Percentiles rank a stretch among this genome's conserved stretches.
These are phyloP conservation scores for Copromyces sp. DNA, from an alignment of 495 filamentous ascomycete species.

Conservation along the genomic window DNA sequence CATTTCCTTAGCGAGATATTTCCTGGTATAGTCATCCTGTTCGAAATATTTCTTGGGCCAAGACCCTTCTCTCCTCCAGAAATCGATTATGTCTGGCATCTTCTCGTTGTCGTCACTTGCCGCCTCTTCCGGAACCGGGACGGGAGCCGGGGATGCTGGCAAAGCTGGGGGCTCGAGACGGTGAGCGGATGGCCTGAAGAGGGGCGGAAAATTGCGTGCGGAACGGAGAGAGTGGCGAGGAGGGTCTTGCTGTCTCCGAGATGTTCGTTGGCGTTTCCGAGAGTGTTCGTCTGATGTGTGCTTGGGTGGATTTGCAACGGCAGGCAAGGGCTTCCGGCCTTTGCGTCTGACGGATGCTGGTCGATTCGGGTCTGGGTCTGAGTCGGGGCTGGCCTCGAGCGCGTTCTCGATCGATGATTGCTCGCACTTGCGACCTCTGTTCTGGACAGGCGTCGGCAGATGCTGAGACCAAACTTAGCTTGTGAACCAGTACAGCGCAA, in stretches of 20 bases:
- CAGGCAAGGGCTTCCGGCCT: not conserved
- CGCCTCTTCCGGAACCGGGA: not conserved
- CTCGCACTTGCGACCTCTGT: not conserved
- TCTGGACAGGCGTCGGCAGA: too few species aligned
- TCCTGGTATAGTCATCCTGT: not conserved
- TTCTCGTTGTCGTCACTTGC: not conserved
- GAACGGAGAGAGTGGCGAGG: too few species aligned
- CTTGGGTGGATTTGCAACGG: not conserved
- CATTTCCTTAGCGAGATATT: not conserved
- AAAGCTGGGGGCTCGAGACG: not conserved
- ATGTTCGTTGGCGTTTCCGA: not conserved
- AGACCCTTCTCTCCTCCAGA: not conserved
- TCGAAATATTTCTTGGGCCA: not conserved
- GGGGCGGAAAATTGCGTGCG: conserved; percentile 12
- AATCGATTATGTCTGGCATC: not conserved
- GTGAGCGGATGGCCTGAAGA: not conserved
- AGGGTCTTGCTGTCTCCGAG: not conserved
- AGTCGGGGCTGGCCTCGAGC: not conserved
- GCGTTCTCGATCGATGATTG: not conserved
- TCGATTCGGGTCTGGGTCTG: not conserved
- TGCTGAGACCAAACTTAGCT: not conserved
- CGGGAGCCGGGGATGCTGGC: not conserved
- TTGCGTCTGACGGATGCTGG: not conserved
- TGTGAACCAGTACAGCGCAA: too few species aligned
- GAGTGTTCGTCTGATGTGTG: not conserved